A percentile compares a stretch with the other conserved stretches of the same genome.
phyloP scores from a whole-genome alignment of 1,139 yeast genomes.

The Pichia sp. region DNA sequence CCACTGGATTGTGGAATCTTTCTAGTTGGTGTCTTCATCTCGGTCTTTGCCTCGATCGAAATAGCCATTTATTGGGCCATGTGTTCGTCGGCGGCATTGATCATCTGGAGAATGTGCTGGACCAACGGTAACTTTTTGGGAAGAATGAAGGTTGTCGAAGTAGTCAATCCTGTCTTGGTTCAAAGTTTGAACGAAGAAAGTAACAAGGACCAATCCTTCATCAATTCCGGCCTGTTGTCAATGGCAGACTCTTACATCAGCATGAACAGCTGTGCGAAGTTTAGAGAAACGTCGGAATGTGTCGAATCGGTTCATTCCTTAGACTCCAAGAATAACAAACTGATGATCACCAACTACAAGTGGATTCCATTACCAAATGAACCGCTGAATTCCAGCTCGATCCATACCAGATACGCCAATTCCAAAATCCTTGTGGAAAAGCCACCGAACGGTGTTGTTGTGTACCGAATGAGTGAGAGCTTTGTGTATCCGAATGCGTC shows the following conservation, averaged over 20 bases:
- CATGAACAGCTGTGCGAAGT: conserved; percentile 2
- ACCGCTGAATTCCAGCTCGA: conserved; percentile 18
- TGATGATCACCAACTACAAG: conserved; percentile 41
- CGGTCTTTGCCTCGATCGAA: conserved; percentile 79
- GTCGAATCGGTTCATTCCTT: not conserved
- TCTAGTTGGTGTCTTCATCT: conserved; percentile 65
- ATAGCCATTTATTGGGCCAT: conserved; percentile 87
- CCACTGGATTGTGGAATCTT: conserved; percentile 78
- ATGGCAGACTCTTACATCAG: conserved; percentile 9
- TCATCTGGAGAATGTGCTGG: conserved; percentile 67
- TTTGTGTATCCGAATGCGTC: conserved; percentile 80
- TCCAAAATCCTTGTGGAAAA: conserved; percentile 49
- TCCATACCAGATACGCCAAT: conserved; percentile 36
- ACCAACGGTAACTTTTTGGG: conserved; percentile 85
- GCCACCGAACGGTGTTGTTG: conserved; percentile 89
- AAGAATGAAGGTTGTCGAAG: conserved; percentile 59
- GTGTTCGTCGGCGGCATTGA: conserved; percentile 70
- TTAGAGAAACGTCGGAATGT: not conserved
- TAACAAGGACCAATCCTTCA: conserved; percentile 5
- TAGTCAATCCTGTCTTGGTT: conserved; percentile 41
- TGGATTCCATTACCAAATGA: conserved; percentile 74
- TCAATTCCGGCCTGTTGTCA: conserved; percentile 22
- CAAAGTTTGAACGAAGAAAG: not conserved
- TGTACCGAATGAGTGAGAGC: conserved; percentile 74
- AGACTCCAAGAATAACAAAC: not conserved